These are phyloP conservation scores for Mycena capillaripes DNA, from an alignment of 768 basidiomycete genomes.

Conservation along the genomic window DNA sequence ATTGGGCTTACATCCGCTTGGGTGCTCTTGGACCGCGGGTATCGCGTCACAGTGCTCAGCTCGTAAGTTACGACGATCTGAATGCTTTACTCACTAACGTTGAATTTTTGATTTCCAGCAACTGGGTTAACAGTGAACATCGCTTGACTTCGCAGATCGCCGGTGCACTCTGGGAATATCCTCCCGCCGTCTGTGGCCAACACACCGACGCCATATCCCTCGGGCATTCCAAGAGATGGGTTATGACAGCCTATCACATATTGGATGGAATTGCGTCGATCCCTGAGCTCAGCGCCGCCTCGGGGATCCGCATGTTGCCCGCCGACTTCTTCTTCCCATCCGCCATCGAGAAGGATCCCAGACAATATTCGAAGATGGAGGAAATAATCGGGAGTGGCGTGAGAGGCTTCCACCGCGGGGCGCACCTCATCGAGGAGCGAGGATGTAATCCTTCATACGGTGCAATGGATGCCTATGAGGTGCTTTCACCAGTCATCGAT, in stretches of 20 bases:
- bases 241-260: conserved; percentile 52
- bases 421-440: conserved; percentile 42
- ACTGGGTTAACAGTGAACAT: conserved; percentile 7
- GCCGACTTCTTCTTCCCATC: conserved; percentile 52
- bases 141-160: conserved; percentile 15
- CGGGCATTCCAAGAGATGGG: conserved; percentile 50
- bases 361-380: conserved; percentile 32
- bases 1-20: conserved; percentile 41
- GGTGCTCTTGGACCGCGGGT: conserved; percentile 52
- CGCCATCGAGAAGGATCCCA: neutral
- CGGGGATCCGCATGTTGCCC: conserved; percentile 49
- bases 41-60: conserved; percentile 50
- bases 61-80: conserved; percentile 40
- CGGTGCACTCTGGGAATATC: conserved; percentile 51
- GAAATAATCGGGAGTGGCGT: conserved; percentile 43
- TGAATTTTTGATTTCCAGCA: neutral
- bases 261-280: conserved; percentile 42
- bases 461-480: conserved; percentile 53
- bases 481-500: conserved; percentile 51
- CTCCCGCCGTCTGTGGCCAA: conserved; percentile 55
- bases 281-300: conserved; percentile 39
- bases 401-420: conserved; percentile 42
- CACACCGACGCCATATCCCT: conserved; percentile 54
- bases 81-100: conserved; percentile 35
- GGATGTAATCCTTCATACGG: conserved; percentile 45